phyloP scores from a whole-genome alignment of 441 rosid species.

The Manihot esculenta region DNA sequence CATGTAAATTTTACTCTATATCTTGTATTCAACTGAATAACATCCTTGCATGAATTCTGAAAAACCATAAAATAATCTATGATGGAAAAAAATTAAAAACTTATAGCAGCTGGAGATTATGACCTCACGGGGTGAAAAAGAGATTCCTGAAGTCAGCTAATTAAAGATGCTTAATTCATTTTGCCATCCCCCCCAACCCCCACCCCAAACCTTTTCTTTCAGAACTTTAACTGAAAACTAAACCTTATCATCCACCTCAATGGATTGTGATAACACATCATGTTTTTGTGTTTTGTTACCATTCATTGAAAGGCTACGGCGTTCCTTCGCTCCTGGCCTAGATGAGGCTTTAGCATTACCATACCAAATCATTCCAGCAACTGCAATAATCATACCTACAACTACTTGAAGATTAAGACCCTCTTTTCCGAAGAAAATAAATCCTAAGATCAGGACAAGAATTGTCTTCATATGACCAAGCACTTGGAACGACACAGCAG shows the following conservation, averaged over 20 bases:
- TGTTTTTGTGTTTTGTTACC: constrained; percentile 51
- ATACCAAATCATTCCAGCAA: constrained; percentile 92
- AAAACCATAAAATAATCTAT: constrained; percentile 26
- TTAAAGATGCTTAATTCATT: constrained; percentile 26
- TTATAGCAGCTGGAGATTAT: constrained; percentile 29
- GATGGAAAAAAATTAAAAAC: constrained; percentile 17
- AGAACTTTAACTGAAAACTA: constrained; percentile 35
- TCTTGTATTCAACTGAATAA: constrained; percentile 27
- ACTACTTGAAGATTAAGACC: constrained; percentile 85
- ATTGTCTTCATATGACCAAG: constrained; percentile 99
- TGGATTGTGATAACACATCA: constrained; percentile 44
- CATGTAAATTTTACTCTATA: constrained; percentile 24
- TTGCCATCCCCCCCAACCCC: constrained; percentile 17
- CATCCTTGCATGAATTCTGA: constrained; percentile 30
- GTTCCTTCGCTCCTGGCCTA: constrained; percentile 91
- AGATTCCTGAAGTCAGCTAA: constrained; percentile 27
- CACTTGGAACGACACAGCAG: constrained; percentile 96
- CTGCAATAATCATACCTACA: constrained; percentile 88
- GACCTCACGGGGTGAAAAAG: constrained; percentile 30
- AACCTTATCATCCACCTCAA: constrained; percentile 59
- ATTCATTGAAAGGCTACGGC: constrained; percentile 54
- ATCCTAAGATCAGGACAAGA: constrained; percentile 81
- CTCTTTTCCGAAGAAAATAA: constrained; percentile 86
- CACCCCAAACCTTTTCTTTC: constrained; percentile 26
- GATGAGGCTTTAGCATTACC: constrained; percentile 89